Evolutionary conservation across 768 basidiomycete species (phyloP), one percentile per base, ranked within the genome.

Genomic region (Coprinopsis sp.): DNA sequence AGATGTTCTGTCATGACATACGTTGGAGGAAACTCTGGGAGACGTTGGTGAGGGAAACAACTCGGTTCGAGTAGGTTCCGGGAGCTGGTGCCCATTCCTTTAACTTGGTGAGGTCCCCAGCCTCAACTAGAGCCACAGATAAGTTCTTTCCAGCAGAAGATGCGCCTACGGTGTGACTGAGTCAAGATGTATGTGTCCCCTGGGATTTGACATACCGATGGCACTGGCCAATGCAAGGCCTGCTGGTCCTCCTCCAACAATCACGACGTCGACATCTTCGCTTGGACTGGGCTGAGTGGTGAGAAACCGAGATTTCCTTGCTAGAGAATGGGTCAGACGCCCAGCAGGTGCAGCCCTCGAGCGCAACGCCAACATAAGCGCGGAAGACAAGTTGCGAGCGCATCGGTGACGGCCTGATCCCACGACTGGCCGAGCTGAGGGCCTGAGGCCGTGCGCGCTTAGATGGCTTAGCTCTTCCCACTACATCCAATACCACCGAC

Each of bases 171-270:
- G 30, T 39, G 27, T 40, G 46, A 37, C 25, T 37, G 16, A 34
- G 54, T 13, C 48, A 13, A n/a, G 50, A 43, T 39, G 28, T 19
- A 43, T 38, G 44, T 14, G 8, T 22, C 31, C 3, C 13, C 24
- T 25, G 28, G 14, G 27, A 10, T 16, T 8, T 12, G 25, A 22
- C 78, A 50, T 60, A 95, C 94, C 78, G 6, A 99, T 72, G 27
- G 91, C 90, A 58, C 81, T 82, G 3, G 92, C 93, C 28, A 99
- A 69, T 11, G 93, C 87, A 31, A 99, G 74, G 3, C 96, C 96
- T 3, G 80, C 90, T 21, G 91, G 93, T 2, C 94, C 95, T 22
- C 91, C 96, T 14, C 96, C 95, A 21, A 98, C 90, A 55, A 98
- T 88, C 18, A 95, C 89, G 27, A 98, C 75, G 62, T 98, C 96